Conservation (phyloP, 495 filamentous ascomycete species). For the Chlorociboria aeruginascens region DNA sequence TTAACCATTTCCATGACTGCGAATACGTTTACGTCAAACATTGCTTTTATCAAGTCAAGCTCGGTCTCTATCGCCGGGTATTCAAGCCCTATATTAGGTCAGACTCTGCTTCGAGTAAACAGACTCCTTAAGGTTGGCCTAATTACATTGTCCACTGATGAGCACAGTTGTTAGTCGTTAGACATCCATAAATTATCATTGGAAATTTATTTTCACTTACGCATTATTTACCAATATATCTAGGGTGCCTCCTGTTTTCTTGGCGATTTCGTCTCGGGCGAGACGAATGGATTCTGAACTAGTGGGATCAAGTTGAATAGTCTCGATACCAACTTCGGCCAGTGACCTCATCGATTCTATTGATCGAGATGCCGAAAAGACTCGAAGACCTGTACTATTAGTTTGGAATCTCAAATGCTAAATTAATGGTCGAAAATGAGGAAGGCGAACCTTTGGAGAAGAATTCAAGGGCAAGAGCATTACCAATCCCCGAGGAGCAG, state of each 20-base stretch:
- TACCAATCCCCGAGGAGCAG: background rate
- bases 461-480: constrained; percentile 7
- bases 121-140: background rate
- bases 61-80: constrained; percentile 1
- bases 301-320: constrained; percentile 35
- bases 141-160: constrained; percentile 1
- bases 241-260: constrained; percentile 40
- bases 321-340: constrained; percentile 32
- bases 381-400: constrained; percentile 17
- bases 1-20: constrained; percentile 25
- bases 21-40: constrained; percentile 36
- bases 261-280: constrained; percentile 30
- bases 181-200: background rate
- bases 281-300: constrained; percentile 33
- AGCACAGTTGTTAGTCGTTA: background rate
- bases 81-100: background rate
- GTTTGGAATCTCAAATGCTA: background rate
- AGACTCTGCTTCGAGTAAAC: background rate
- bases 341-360: constrained; percentile 30
- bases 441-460: background rate
- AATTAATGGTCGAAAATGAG: too few species aligned
- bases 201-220: background rate
- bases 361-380: constrained; percentile 39
- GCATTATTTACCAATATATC: constrained; percentile 58
- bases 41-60: background rate